phyloP scores from a whole-genome alignment of 2,329 filamentous ascomycete genomes.

The Aspergillus ibericus region DNA sequence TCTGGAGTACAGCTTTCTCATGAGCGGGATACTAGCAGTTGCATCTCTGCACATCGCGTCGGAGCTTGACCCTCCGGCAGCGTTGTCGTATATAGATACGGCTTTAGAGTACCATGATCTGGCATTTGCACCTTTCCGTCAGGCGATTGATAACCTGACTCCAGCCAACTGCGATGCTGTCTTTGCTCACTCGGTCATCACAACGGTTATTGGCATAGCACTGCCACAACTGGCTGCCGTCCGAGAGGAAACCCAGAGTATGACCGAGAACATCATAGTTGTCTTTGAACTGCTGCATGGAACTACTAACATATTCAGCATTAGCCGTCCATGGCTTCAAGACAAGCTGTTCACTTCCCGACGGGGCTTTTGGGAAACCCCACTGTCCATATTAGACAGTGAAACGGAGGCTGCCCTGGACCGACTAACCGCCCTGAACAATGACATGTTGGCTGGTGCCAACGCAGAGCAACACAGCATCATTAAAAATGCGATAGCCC shows the following conservation, averaged over 20 bases:
- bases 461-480: slow-evolving; percentile 31
- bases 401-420: slow-evolving; percentile 30
- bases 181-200: slow-evolving; percentile 39
- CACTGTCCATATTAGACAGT: slow-evolving; percentile 20
- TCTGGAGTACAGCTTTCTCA: slow-evolving; percentile 42
- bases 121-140: slow-evolving; percentile 36
- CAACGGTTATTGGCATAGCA: slow-evolving; percentile 37
- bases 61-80: slow-evolving; percentile 28
- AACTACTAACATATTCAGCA: slow-evolving; percentile 34
- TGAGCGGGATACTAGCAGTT: slow-evolving; percentile 44
- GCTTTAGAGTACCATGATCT: slow-evolving; percentile 39
- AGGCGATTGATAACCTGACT: slow-evolving; percentile 36
- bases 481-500: slow-evolving; percentile 29
- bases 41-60: slow-evolving; percentile 44
- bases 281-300: slow-evolving; percentile 40
- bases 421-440: slow-evolving; percentile 29
- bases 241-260: slow-evolving; percentile 30
- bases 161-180: slow-evolving; percentile 40
- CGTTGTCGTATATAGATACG: slow-evolving; percentile 36
- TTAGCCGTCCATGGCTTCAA: slow-evolving; percentile 45
- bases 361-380: slow-evolving; percentile 45
- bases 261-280: slow-evolving; percentile 38
- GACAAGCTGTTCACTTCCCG: slow-evolving; percentile 53
- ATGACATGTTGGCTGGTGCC: slow-evolving; percentile 26
- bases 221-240: slow-evolving; percentile 34